Conservation (phyloP, 805 yeast species). For the Pichia thaimueangensis region DNA sequence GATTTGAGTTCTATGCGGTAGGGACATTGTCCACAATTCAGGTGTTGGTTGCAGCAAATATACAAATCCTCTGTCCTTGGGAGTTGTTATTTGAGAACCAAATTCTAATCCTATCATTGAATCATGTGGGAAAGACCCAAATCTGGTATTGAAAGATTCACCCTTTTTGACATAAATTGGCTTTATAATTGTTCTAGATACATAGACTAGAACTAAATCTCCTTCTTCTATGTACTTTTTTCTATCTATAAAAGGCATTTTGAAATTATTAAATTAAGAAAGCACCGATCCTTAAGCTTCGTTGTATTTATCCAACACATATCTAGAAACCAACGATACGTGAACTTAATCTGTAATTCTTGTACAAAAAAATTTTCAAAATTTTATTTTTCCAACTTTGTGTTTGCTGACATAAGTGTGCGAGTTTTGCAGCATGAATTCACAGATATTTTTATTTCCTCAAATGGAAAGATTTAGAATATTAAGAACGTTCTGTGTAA, state of each 20-base stretch:
- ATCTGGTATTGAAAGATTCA: constrained; percentile 70
- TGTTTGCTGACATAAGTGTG: too few species aligned
- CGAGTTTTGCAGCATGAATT: too few species aligned
- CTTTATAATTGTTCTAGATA: constrained; percentile 72
- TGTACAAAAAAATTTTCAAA: too few species aligned
- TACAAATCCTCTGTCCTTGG: constrained; percentile 74
- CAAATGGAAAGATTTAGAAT: too few species aligned
- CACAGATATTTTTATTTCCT: too few species aligned
- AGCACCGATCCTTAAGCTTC: too few species aligned
- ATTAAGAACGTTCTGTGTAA: too few species aligned
- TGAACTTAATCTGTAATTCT: too few species aligned
- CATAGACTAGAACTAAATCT: constrained; percentile 80
- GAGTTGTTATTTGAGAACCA: constrained; percentile 76
- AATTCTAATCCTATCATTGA: constrained; percentile 73
- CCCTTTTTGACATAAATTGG: constrained; percentile 60
- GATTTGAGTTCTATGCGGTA: constrained; percentile 96
- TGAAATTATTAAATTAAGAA: too few species aligned
- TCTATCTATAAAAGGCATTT: constrained; percentile 36
- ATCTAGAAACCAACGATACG: too few species aligned
- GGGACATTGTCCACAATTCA: constrained; percentile 91
- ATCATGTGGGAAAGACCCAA: constrained; percentile 82
- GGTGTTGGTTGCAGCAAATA: constrained; percentile 89
- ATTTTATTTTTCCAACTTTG: too few species aligned
- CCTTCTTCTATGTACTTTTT: constrained; percentile 74
- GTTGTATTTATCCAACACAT: too few species aligned